phyloP scores from a whole-genome alignment of 139 green algal genomes.

The Parachlorella kessleri region DNA sequence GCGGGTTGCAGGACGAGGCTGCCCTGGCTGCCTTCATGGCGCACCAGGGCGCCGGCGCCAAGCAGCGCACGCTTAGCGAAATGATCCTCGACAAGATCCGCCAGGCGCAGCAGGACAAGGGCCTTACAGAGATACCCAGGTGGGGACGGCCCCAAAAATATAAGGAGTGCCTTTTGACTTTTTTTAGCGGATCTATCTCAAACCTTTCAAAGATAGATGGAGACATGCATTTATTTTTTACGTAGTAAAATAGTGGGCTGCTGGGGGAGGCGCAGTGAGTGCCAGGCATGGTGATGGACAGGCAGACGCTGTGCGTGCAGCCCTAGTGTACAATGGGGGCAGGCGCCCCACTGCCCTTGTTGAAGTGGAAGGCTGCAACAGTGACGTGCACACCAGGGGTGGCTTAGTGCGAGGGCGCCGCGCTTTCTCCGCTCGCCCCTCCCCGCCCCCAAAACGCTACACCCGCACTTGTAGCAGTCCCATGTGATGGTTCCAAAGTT shows the following conservation, averaged over 20 bases:
- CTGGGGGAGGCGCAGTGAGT: too few relatives aligned
- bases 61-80: constrained; percentile 82
- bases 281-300: too few relatives aligned
- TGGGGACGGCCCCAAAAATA: too few relatives aligned
- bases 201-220: too few relatives aligned
- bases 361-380: constrained; percentile 52
- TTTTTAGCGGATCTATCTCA: too few relatives aligned
- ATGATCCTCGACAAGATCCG: constrained; percentile 87
- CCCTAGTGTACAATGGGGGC: constrained; percentile 50
- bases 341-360: background rate
- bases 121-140: constrained; percentile 31
- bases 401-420: background rate
- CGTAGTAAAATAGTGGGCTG: too few relatives aligned
- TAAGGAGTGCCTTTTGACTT: too few relatives aligned
- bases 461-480: too few relatives aligned
- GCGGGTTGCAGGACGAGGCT: constrained; percentile 77
- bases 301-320: constrained; percentile 20
- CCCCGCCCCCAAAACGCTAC: background rate
- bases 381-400: background rate
- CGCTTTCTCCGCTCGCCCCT: background rate
- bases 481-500: too few relatives aligned
- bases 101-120: constrained; percentile 49
- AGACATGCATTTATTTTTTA: too few relatives aligned
- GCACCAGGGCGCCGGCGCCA: constrained; percentile 25
- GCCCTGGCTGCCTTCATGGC: constrained; percentile 85